Conservation (phyloP, 306 rosid genomes). For the Betula pendula region DNA sequence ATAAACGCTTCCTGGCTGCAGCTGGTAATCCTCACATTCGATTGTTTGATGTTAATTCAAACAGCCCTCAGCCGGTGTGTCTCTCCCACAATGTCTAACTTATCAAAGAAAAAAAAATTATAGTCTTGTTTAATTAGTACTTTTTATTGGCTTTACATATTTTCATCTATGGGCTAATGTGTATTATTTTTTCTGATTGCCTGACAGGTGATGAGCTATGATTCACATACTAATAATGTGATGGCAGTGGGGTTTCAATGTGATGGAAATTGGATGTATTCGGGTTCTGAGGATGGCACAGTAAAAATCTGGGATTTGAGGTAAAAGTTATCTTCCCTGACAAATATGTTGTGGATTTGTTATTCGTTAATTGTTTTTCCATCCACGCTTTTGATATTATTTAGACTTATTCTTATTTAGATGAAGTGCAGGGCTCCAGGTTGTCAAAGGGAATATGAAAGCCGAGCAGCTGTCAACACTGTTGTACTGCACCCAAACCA, state of each 20-base stretch:
- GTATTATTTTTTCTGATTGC: conserved; percentile 15
- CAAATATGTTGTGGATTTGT: background rate
- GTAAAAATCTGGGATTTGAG: conserved; percentile 99
- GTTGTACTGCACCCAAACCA: conserved; percentile 98
- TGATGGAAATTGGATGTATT: conserved; percentile 99
- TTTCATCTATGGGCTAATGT: conserved; percentile 7
- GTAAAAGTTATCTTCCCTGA: conserved; percentile 31
- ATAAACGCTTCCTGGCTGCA: conserved; percentile 86
- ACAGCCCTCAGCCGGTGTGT: conserved; percentile 89
- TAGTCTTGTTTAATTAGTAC: background rate
- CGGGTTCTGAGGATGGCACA: conserved; percentile 99
- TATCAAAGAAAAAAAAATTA: background rate
- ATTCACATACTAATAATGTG: conserved; percentile 90
- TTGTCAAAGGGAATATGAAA: conserved; percentile 98
- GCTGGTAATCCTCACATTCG: conserved; percentile 99
- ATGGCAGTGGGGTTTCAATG: conserved; percentile 99
- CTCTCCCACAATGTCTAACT: conserved; percentile 8
- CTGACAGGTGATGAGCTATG: conserved; percentile 88
- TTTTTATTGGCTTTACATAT: background rate
- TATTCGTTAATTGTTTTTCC: conserved; percentile 5
- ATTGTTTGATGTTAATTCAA: conserved; percentile 89
- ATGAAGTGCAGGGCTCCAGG: conserved; percentile 80
- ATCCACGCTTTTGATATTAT: conserved; percentile 6
- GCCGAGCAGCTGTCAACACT: conserved; percentile 96
- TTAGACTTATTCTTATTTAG: conserved; percentile 26